Percentiles rank a stretch among this genome's conserved stretches.
Conservation (phyloP, 1,139 yeast species). For the Torulaspora globosa region DNA sequence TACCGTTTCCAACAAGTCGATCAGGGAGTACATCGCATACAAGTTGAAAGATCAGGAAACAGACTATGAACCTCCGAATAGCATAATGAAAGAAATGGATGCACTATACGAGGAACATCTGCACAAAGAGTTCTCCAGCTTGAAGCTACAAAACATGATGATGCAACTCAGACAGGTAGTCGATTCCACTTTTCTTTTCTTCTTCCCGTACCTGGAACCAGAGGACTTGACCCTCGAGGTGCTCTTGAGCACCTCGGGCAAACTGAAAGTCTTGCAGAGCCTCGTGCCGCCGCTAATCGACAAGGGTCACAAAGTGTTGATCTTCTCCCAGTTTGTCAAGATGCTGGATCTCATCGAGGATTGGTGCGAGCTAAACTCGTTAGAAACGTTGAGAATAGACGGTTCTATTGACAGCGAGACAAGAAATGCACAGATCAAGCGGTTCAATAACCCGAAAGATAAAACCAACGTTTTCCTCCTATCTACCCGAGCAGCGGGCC, state of each 20-base stretch:
- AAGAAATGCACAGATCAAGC: constrained; percentile 59
- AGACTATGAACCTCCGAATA: constrained; percentile 12
- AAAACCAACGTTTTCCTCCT: constrained; percentile 52
- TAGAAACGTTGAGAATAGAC: constrained; percentile 62
- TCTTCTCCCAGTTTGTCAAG: constrained; percentile 79
- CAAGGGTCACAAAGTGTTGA: constrained; percentile 61
- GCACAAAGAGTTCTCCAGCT: constrained; percentile 39
- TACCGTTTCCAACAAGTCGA: constrained; percentile 35
- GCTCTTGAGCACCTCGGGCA: constrained; percentile 56
- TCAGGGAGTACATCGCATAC: constrained; percentile 42
- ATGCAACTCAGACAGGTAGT: constrained; percentile 85
- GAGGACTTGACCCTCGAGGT: constrained; percentile 40
- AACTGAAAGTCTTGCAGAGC: constrained; percentile 65
- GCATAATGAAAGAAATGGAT: constrained; percentile 28
- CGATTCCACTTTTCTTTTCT: constrained; percentile 78
- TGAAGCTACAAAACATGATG: constrained; percentile 58
- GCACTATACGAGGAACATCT: constrained; percentile 28
- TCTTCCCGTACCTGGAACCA: constrained; percentile 63
- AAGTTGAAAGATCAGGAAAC: constrained; percentile 25
- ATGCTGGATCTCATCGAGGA: constrained; percentile 74
- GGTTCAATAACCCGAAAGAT: constrained; percentile 44
- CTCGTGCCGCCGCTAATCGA: constrained; percentile 49
- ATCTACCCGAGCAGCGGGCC: constrained; percentile 92
- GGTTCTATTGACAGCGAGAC: constrained; percentile 66
- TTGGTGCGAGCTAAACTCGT: constrained; percentile 52